Conservation (phyloP, 768 basidiomycete genomes). For the Leccinum incarnatum region DNA sequence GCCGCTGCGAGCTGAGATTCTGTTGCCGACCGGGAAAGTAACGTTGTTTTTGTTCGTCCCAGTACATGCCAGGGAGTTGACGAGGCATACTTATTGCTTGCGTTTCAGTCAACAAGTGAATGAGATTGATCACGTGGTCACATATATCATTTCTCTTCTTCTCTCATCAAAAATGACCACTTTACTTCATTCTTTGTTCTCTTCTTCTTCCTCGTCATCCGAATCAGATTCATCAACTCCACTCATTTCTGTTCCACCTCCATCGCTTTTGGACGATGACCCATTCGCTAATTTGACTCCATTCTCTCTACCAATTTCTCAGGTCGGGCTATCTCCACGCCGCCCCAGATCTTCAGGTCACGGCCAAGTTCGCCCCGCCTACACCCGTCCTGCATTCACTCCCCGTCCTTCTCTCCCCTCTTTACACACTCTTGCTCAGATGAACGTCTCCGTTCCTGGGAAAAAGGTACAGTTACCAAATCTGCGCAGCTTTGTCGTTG, state of each 20-base stretch:
- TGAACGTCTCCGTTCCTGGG: slow-evolving; percentile 32
- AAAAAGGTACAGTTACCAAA: slow-evolving; percentile 33
- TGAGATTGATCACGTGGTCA: background rate
- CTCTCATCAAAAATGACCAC: background rate
- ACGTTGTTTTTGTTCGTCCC: slow-evolving; percentile 47
- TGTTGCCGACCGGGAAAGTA: slow-evolving; percentile 45
- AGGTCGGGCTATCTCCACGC: background rate
- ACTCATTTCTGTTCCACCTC: slow-evolving; percentile 1
- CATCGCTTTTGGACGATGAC: slow-evolving; percentile 58
- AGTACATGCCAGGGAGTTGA: slow-evolving; percentile 56
- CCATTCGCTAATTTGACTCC: slow-evolving; percentile 64
- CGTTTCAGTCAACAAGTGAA: background rate
- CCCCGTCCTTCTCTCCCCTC: slow-evolving; percentile 44
- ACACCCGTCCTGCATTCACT: slow-evolving; percentile 41
- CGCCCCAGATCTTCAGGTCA: slow-evolving; percentile 34
- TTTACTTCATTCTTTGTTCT: no score
- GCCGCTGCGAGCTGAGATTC: background rate
- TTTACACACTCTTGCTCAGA: slow-evolving; percentile 36
- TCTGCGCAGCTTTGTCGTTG: background rate
- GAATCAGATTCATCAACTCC: background rate
- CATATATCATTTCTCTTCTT: background rate
- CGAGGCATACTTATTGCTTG: slow-evolving; percentile 36
- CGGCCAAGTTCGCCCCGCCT: slow-evolving; percentile 37
- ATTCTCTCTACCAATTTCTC: background rate
- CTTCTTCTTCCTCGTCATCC: background rate